Base-by-base conservation (phyloP, 257 asterid species). In the Cruciata laevipes region DNA sequence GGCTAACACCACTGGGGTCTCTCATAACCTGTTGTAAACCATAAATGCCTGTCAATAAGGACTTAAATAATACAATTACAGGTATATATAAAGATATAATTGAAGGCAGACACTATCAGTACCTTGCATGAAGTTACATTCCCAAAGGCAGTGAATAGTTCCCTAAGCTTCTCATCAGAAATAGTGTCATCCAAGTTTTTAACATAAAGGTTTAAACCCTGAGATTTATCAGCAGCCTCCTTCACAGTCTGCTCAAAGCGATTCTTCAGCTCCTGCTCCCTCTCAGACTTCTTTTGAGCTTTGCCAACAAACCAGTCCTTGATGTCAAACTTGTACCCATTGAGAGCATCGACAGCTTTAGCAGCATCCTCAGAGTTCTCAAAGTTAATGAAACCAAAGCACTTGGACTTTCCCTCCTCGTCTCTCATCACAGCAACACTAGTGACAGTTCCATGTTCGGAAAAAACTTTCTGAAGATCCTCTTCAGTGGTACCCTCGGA, bases 61-160 rank as follows among this genome's bases (percentile, higher is more conserved):
- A 27, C 11, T 27, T 23, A 32, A 57, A 33, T 27, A 55, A 59
- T 66, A 16, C n/a, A 55, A 20, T 17, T 10, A 14, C 58, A 30
- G n/a, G n/a, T 56, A 38, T 60, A 18, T 3, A 35, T 33, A 12
- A 60, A 69, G 17, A 65, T 20, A 27, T 30, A 38, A 72, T 44
- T 25, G 38, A 55, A 61, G 33, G 42, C n/a, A 70, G 31, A 52
- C 42, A 38, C 3, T 44, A 25, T 38, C 72, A 75, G 61, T 55
- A 89, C 98, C 97, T 89, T 92, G 97, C 90, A 92, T 73, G 98
- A 92, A 38, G 97, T 89, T 74, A 92, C 80, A 6, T 81, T 37
- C 23, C 98, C 98, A 79, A 78, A 92, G 35, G 95, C 77, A 75
- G 89, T 68, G 80, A 92, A 92, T 70, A 92, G 30, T 49, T 92